Base-by-base conservation (phyloP, 768 basidiomycete species). In the Chlorophyllum brunneum region DNA sequence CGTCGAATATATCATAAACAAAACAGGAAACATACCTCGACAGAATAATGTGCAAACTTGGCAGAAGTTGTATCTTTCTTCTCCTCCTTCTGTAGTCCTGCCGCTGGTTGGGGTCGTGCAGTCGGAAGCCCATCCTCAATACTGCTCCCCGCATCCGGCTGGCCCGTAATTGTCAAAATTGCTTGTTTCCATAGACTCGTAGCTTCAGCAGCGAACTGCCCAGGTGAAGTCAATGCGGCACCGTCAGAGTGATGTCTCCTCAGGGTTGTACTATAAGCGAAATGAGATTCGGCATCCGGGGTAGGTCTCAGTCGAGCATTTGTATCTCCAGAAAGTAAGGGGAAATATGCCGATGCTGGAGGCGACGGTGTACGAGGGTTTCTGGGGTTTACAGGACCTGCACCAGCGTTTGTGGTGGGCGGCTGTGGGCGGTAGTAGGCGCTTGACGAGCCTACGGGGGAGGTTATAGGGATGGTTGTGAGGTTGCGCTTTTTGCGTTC, bases 291-390 rank as follows among this genome's bases (percentile, higher is more conserved):
- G 1, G 90, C 87, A 46, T 82, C 83, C 0, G 85, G 74, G 0
- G 80, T 74, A 0, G 85, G 81, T 29, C 80, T 75, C 8, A 84
- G 72, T 55, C 80, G 75, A 11, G 71, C 67, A 41, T 69, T 67
- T 38, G 72, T 63, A 66, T 80, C 73, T 48, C 69, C 72, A 16
- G 79, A 73, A 27, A 82, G 75, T 1, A 79, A 65, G 0, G 85
- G 77, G 60, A 92, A 92, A 66, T 92, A 92, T 0, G 87, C 77
- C 2, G 89, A 90, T 0, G 90, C 90, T 0, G 90, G 90, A 2
- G 88, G 90, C 5, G 87, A 88, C 1, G 74, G 74, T 40, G 67
- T 70, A 11, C 76, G 68, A 10, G 62, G 62, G 1, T 36, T 26
- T 1, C 39, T 24, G 26, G n/a, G 56, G 49, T 30, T 59, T n/a